A percentile compares a stretch with the other conserved stretches of the same genome.
Conservation (phyloP, 2,329 filamentous ascomycete species). For the Colletotrichum sp. region DNA sequence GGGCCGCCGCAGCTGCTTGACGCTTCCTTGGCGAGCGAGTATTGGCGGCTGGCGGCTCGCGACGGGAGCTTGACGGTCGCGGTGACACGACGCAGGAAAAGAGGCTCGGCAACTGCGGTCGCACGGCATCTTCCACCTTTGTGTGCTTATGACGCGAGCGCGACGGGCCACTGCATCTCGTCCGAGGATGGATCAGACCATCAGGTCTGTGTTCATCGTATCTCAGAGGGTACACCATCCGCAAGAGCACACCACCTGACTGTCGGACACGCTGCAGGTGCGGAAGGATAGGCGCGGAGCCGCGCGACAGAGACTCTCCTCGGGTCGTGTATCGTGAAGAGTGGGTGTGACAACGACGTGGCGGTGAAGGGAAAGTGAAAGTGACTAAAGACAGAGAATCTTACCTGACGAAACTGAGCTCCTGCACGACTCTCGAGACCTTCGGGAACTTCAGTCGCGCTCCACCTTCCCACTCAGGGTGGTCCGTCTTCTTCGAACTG, state of each 20-base stretch:
- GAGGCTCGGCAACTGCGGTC: not conserved
- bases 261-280: not conserved
- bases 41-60: not conserved
- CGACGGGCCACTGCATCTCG: not conserved
- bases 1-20: not conserved
- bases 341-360: not conserved
- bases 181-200: slow-evolving; percentile 7
- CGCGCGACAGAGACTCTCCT: not conserved
- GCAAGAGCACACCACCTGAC: not conserved
- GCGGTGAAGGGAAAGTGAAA: slow-evolving; percentile 2
- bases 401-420: slow-evolving; percentile 77
- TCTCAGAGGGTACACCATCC: not conserved
- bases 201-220: not conserved
- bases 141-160: not conserved
- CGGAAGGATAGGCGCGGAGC: slow-evolving; percentile 1
- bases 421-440: slow-evolving; percentile 66
- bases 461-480: slow-evolving; percentile 65
- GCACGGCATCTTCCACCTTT: not conserved
- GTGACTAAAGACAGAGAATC: slow-evolving; percentile 30
- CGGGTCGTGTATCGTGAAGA: not conserved
- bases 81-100: not conserved
- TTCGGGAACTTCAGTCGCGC: slow-evolving; percentile 64
- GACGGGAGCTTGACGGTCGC: not conserved
- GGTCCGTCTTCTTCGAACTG: slow-evolving; percentile 57
- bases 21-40: not conserved